Evolutionary conservation across 495 filamentous ascomycete species (phyloP), one percentile per base, ranked within the genome.

Genomic region (Apiosordaria backusii): DNA sequence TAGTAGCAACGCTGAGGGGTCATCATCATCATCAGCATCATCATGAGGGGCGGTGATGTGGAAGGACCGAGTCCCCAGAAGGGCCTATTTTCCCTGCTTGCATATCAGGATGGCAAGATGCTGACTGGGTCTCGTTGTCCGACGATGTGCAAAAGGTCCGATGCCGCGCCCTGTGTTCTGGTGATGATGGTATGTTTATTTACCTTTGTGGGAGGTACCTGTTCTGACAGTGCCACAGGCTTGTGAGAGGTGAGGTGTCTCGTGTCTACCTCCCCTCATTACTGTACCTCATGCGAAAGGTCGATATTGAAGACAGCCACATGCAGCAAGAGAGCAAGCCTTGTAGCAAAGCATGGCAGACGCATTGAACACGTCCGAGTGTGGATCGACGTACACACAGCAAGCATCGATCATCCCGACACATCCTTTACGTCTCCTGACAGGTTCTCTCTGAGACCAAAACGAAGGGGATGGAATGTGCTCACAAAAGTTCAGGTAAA

Each of bases 21-120:
- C 60, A 67, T 63, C 65, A 35, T 52, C 60, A 16, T 50, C 35
- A 61, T 25, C 52, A 62, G 59, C 27, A 54, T 62, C 29, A 21
- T 58, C 50, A 45, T 45, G 35, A 45, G 35, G 9, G 9, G 35
- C 35, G 10, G 16, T 45, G 35, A 45, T 45, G 35, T 45, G 35
- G 35, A 45, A 45, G 35, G 35, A 45, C 35, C 35, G 35, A 45
- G 9, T 45, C 35, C 35, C 10, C 16, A 45, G 35, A 45, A 45
- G 35, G 35, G 35, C 35, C 9, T 45, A 45, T 45, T 45, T 45
- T 45, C 35, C 35, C 35, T 6, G 6, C 35, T 45, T 45, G 9
- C 35, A 7, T 13, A 2, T 45, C 35, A 45, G 13, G 10, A 45
- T 45, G 35, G 35, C 35, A 45, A n/a, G 35, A 45, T 9, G 9